A percentile compares a stretch with the other conserved stretches of the same genome.
Evolutionary conservation across 441 rosid genomes (phyloP).

Genomic region (Raphanus hybrid): DNA sequence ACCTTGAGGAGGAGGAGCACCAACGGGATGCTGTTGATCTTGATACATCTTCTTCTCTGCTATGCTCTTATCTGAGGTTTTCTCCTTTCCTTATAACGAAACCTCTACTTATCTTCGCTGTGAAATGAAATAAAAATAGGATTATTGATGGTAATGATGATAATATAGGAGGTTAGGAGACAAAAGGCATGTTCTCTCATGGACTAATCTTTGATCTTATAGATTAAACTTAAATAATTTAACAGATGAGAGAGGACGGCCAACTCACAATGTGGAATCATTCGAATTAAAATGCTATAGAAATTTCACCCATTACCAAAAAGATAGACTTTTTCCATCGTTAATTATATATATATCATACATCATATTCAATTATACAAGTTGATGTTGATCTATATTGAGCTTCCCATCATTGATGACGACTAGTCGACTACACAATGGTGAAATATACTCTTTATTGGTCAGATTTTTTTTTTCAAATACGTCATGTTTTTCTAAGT

Average conservation of each 20-base stretch:
- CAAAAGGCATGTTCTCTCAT: conserved; percentile 42
- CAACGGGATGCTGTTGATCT: conserved; percentile 66
- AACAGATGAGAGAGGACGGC: conserved; percentile 26
- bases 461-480: conserved; percentile 4
- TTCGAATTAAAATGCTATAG: conserved; percentile 19
- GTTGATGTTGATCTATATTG: neutral
- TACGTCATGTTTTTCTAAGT: neutral
- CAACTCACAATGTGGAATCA: conserved; percentile 36
- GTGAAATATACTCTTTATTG: neutral
- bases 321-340: conserved; percentile 7
- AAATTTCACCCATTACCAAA: conserved; percentile 17
- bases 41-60: conserved; percentile 49
- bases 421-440: conserved; percentile 2
- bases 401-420: conserved; percentile 29
- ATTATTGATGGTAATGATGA: conserved; percentile 18
- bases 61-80: conserved; percentile 25
- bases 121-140: conserved; percentile 23
- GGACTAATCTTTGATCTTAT: neutral
- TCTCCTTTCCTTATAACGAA: conserved; percentile 10
- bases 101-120: conserved; percentile 36
- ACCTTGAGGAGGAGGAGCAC: conserved; percentile 84
- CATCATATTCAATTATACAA: conserved; percentile 5
- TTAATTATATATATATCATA: neutral
- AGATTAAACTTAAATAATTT: neutral
- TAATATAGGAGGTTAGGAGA: conserved; percentile 32